Base-by-base conservation (phyloP, 1,284 basidiomycete species). In the Leccinum subspadiceum region DNA sequence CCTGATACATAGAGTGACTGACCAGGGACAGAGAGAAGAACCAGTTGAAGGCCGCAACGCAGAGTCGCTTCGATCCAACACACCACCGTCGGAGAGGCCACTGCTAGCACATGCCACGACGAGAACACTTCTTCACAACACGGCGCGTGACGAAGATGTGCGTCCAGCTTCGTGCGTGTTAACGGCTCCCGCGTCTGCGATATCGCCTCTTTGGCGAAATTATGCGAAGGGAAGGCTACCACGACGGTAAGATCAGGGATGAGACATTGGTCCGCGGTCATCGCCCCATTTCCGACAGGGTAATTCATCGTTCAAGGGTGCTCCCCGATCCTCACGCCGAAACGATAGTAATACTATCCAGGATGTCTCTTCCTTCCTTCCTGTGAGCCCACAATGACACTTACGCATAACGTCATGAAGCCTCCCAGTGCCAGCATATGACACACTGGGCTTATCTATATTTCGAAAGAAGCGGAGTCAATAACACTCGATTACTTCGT, bases 261-360 rank as follows among this genome's bases (percentile, higher is more conserved):
- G 35, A 44, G 29, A 17, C 22, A 44, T 26, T 37, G n/a, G 52
- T 56, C 68, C 66, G 68, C 59, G 66, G 66, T 59, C 13, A 51
- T 65, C 44, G 20, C 13, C 37, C 22, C 54, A 24, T 56, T 41
- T 60, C 58, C 59, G 53, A 67, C 53, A 22, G 48, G 31, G 41
- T 20, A 49, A 48, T 60, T 54, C 59, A 57, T 58, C 20, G 9
- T 50, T 56, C 37, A 17, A 54, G 55, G 56, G 49, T 52, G 5
- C 50, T 60, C 57, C 67, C 59, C 57, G 63, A 71, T 68, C 67
- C 67, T 61, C 64, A 56, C 50, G 26, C 41, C 39, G 26, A 62
- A 37, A 62, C 49, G 37, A 44, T 20, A 44, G 49, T 39, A 33
- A 48, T 48, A 17, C 46, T 17, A 49, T 35, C 26, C 39, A 26